A percentile compares a stretch with the other conserved stretches of the same genome.
phyloP scores from a whole-genome alignment of 2,329 filamentous ascomycete species.

The Lachnellula hyalina region DNA sequence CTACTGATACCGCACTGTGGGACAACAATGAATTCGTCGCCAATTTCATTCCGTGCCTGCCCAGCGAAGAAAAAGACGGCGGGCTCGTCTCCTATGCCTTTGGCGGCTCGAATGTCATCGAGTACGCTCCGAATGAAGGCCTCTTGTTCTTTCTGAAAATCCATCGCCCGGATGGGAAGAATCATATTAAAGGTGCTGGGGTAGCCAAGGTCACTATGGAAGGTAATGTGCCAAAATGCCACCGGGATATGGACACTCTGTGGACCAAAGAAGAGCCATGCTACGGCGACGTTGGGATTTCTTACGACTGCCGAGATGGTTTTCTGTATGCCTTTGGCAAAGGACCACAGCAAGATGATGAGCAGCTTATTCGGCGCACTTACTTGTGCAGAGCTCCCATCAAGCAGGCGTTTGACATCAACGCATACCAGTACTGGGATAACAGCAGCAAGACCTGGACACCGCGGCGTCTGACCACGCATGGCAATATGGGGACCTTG shows the following conservation, averaged over 20 bases:
- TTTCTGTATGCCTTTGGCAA: constrained; percentile 4
- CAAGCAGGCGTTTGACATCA: neutral
- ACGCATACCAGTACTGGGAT: constrained; percentile 1
- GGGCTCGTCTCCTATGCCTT: constrained; percentile 1
- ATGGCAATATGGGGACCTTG: neutral
- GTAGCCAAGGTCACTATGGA: constrained; percentile 1
- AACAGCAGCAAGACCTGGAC: neutral
- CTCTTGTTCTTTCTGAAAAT: constrained; percentile 6
- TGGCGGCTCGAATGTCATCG: constrained; percentile 5
- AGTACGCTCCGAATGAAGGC: constrained; percentile 3
- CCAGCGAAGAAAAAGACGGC: constrained; percentile 1
- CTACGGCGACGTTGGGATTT: constrained; percentile 3
- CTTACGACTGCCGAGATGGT: constrained; percentile 3
- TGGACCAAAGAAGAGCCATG: constrained; percentile 5
- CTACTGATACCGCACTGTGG: constrained; percentile 5
- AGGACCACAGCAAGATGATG: constrained; percentile 2
- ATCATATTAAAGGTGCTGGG: constrained; percentile 4
- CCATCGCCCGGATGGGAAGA: constrained; percentile 1
- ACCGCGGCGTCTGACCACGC: neutral
- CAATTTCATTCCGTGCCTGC: constrained; percentile 4
- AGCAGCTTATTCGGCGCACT: constrained; percentile 2
- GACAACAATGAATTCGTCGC: constrained; percentile 7
- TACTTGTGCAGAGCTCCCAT: constrained; percentile 3
- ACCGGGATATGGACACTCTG: neutral
- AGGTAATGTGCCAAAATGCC: constrained; percentile 1